Base-by-base conservation (phyloP, 768 basidiomycete species). In the Trametopsis cervina region DNA sequence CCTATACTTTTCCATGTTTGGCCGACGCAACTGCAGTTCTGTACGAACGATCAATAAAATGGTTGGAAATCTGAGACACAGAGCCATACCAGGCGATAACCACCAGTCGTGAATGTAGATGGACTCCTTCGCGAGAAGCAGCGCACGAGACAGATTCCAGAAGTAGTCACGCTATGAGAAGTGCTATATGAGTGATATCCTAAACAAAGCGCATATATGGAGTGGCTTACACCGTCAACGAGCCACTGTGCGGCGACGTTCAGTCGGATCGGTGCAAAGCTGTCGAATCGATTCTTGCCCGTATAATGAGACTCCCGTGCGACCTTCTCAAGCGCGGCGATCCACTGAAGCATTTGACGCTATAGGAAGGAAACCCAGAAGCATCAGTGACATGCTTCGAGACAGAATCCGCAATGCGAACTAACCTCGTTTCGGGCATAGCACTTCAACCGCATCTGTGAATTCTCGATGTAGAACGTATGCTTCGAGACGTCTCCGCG, bases 61-160 rank as follows among this genome's bases (percentile, higher is more conserved):
- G 17, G 6, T 29, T 23, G 5, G 37, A 27, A 5, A 42, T 4
- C 6, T 15, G 11, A 10, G 33, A 49, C 4, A 42, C 33, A 5
- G 10, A 25, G 24, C 58, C 59, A 45, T 60, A 89, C 89, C 85
- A 3, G 90, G 91, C 21, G 90, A 90, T 20, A 93, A 69, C 96
- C 95, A 98, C 95, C 95, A 97, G 66, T 95, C 95, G 61, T 98
- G 96, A 29, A 97, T 96, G 61, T 92, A 94, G 47, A 96, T 92
- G 39, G 69, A 75, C 58, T 91, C 85, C 62, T 83, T 85, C 0
- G 95, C 95, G 56, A 96, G 75, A 21, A 89, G 72, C 40, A 99
- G 84, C 0, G 95, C 95, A 35, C 90, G 78, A 20, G 89, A 90
- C 20, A 99, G 69, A 60, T 94, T 95, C 96, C 95, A 99, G 67